These are phyloP conservation scores for Chlamydomonas eustigma DNA, from an alignment of 139 green algal species.

Conservation along the genomic window DNA sequence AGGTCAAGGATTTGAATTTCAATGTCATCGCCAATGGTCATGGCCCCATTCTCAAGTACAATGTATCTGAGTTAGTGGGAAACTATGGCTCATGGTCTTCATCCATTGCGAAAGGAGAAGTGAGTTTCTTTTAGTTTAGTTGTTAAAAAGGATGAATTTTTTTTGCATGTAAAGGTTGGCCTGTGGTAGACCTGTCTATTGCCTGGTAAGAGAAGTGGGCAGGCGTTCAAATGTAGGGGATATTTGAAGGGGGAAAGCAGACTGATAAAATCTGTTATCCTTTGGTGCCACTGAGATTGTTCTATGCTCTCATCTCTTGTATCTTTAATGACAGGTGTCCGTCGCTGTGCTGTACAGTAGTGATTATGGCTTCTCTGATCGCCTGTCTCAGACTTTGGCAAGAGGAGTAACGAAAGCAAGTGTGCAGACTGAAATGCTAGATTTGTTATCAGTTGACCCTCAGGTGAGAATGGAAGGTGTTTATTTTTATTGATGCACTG, in stretches of 20 bases:
- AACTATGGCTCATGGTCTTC: slow-evolving; percentile 66
- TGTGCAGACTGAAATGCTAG: slow-evolving; percentile 84
- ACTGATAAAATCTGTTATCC: no score
- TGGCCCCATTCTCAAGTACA: slow-evolving; percentile 71
- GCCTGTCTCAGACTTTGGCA: slow-evolving; percentile 88
- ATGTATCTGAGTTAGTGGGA: slow-evolving; percentile 41
- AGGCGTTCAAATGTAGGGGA: no score
- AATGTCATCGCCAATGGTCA: slow-evolving; percentile 84
- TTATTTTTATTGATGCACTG: no score
- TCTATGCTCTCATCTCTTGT: no score
- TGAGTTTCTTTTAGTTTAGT: no score
- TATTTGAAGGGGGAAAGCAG: no score
- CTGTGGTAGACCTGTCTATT: no score
- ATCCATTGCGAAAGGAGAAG: neutral
- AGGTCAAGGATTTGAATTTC: slow-evolving; percentile 77
- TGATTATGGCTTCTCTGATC: slow-evolving; percentile 93
- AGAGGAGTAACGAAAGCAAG: slow-evolving; percentile 90
- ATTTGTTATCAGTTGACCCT: slow-evolving; percentile 73
- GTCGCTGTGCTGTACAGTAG: slow-evolving; percentile 82
- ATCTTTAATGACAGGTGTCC: slow-evolving; percentile 7
- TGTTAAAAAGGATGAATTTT: no score
- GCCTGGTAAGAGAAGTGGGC: no score
- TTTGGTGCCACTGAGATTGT: no score
- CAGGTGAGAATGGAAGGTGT: slow-evolving; percentile 39
- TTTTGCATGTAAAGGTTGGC: no score